These are phyloP conservation scores for Malassezia cuniculi DNA, from an alignment of 1,284 basidiomycete genomes.

Conservation along the genomic window DNA sequence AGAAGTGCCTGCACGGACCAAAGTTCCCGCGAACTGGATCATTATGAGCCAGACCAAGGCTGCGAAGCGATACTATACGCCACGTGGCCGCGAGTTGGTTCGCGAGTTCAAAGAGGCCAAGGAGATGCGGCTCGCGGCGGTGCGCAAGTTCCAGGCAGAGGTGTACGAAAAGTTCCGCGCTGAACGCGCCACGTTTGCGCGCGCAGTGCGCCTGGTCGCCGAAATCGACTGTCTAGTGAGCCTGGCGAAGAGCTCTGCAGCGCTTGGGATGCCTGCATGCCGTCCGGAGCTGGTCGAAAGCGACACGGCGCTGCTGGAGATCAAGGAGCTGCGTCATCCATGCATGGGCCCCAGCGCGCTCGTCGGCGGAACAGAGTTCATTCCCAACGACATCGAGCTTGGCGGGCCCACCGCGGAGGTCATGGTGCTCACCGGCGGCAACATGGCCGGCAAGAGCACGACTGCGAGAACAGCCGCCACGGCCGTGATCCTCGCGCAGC, in stretches of 20 bases:
- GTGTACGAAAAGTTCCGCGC: slow-evolving; percentile 67
- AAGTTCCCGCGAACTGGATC: slow-evolving; percentile 37
- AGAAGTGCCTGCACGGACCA: slow-evolving; percentile 35
- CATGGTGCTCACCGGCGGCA: slow-evolving; percentile 84
- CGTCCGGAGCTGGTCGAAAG: slow-evolving; percentile 72
- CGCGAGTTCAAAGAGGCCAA: slow-evolving; percentile 42
- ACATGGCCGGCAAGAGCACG: slow-evolving; percentile 55
- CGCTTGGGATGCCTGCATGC: slow-evolving; percentile 82
- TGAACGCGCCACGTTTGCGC: slow-evolving; percentile 50
- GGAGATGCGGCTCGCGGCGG: slow-evolving; percentile 37
- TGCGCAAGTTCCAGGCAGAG: slow-evolving; percentile 33
- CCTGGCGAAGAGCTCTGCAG: slow-evolving; percentile 73
- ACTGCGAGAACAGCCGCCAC: slow-evolving; percentile 89
- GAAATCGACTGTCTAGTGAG: slow-evolving; percentile 87
- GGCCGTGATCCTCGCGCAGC: slow-evolving; percentile 87
- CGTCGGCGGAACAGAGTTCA: slow-evolving; percentile 55
- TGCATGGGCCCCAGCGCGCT: slow-evolving; percentile 38
- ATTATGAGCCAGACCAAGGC: slow-evolving; percentile 39
- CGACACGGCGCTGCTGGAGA: slow-evolving; percentile 64
- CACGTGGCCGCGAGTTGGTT: slow-evolving; percentile 33
- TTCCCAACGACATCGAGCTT: slow-evolving; percentile 82
- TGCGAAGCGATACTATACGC: slow-evolving; percentile 39
- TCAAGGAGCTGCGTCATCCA: slow-evolving; percentile 73
- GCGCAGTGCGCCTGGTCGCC: slow-evolving; percentile 54
- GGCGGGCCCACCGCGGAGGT: slow-evolving; percentile 67